phyloP scores from a whole-genome alignment of 1,284 basidiomycete species.

The Ustilago loliicola region DNA sequence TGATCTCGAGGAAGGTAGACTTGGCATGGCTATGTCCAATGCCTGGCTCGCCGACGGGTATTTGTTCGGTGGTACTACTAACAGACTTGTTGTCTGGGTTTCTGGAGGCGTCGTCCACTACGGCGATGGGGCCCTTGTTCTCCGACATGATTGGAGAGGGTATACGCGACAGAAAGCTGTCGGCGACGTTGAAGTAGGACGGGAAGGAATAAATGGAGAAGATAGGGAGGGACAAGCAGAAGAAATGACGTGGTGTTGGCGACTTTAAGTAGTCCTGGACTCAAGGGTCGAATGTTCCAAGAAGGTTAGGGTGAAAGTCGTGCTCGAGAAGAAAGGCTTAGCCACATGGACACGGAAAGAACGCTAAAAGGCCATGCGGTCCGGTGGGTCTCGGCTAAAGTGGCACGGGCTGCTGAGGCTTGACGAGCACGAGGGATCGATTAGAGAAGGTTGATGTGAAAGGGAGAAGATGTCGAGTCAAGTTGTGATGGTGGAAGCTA shows the following conservation, averaged over 20 bases:
- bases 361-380: conserved; percentile 20
- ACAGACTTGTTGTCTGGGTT: conserved; percentile 35
- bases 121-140: conserved; percentile 5
- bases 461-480: neutral
- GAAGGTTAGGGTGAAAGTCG: neutral
- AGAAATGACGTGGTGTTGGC: neutral
- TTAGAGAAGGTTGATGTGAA: neutral
- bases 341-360: conserved; percentile 9
- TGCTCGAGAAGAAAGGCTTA: neutral
- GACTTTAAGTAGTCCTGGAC: neutral
- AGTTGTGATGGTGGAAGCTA: neutral
- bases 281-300: neutral
- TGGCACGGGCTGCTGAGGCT: neutral
- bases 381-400: conserved; percentile 11
- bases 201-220: neutral
- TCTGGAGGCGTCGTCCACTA: conserved; percentile 16
- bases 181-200: neutral
- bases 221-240: neutral
- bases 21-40: conserved; percentile 11
- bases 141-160: conserved; percentile 14
- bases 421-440: neutral
- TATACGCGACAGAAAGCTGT: neutral
- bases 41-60: neutral
- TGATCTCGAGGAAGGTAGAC: conserved; percentile 25
- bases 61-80: conserved; percentile 10